Evolutionary conservation across 371 early-diverging fungal genomes (phyloP), one percentile per base, ranked within the genome.

Genomic region (Chytridium lagenaria): DNA sequence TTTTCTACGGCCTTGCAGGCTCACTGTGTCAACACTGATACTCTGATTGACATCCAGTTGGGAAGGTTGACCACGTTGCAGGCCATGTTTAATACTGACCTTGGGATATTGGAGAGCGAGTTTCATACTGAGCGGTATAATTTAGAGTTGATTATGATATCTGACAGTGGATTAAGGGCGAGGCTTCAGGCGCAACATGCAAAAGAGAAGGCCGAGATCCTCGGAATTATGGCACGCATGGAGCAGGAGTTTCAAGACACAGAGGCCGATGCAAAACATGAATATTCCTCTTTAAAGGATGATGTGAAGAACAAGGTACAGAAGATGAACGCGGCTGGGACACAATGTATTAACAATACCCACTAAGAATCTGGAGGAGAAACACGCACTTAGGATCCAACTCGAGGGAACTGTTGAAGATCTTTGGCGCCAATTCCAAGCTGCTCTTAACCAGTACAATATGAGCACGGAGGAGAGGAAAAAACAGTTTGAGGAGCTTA

Each of bases 311-410:
- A 88, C 74, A 86, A 85, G 78, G 84, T 83, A 30, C n/a, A 31
- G 26, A 19, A 28, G 2, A 16, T 10, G n/a, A n/a, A n/a, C n/a
- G n/a, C n/a, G n/a, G n/a, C n/a, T n/a, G n/a, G n/a, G n/a, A n/a
- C n/a, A n/a, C n/a, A n/a, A n/a, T n/a, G n/a, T n/a, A n/a, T n/a
- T n/a, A n/a, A n/a, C n/a, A n/a, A n/a, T n/a, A n/a, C n/a, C n/a
- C n/a, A n/a, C n/a, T n/a, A n/a, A n/a, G 83, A 87, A 88, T 66
- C 72, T 88, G 36, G 88, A 88, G 71, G 88, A 88, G 67, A 86
- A 86, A 67, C 88, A 88, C 73, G 85, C 87, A 0, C 71, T 86
- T 37, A 72, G 87, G 15, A 88, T 88, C 50, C 87, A 86, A 75
- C 65, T 87, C 15, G 88, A 88, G 70, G 83, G 85, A 36, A 80